Percentiles rank a stretch among this genome's conserved stretches.
These are phyloP conservation scores for Sporothrix brasiliensis DNA, from an alignment of 2,329 filamentous ascomycete species.

Conservation along the genomic window DNA sequence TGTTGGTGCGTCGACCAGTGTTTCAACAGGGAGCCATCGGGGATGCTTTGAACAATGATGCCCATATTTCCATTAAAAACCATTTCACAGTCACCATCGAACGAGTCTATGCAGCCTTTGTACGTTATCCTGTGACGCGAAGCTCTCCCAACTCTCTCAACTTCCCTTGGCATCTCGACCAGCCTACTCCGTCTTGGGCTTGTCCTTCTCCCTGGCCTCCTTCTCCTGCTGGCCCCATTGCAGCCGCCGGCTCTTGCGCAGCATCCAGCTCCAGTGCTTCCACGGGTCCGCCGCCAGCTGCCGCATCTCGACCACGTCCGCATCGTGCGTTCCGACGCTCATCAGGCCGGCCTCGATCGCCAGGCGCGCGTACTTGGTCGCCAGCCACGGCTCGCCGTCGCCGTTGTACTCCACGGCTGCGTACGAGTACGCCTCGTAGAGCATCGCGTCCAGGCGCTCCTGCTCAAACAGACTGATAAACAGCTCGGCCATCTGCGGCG, in stretches of 20 bases:
- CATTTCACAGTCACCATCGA: neutral
- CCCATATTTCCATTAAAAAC: no score
- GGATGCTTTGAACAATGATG: neutral
- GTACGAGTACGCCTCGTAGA: slow-evolving; percentile 45
- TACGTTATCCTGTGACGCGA: no score
- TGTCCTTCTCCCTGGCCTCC: neutral
- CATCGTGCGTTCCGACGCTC: slow-evolving; percentile 40
- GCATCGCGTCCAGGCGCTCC: slow-evolving; percentile 45
- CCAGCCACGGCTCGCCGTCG: slow-evolving; percentile 46
- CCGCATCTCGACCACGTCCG: slow-evolving; percentile 45
- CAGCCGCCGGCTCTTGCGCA: slow-evolving; percentile 42
- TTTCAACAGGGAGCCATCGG: neutral
- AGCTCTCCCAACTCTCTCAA: no score
- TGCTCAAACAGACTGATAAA: slow-evolving; percentile 47
- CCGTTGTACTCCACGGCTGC: slow-evolving; percentile 48
- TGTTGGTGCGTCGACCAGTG: neutral
- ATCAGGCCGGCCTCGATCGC: slow-evolving; percentile 46
- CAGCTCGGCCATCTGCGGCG: slow-evolving; percentile 47
- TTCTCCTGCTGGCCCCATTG: slow-evolving; percentile 39
- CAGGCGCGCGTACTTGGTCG: slow-evolving; percentile 46
- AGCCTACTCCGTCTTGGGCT: neutral
- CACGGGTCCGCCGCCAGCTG: slow-evolving; percentile 44
- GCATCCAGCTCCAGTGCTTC: slow-evolving; percentile 49
- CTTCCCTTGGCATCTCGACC: neutral
- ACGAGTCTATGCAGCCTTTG: neutral